These are phyloP conservation scores for Ophiostoma quercus DNA, from an alignment of 2,329 filamentous ascomycete genomes.

Conservation along the genomic window DNA sequence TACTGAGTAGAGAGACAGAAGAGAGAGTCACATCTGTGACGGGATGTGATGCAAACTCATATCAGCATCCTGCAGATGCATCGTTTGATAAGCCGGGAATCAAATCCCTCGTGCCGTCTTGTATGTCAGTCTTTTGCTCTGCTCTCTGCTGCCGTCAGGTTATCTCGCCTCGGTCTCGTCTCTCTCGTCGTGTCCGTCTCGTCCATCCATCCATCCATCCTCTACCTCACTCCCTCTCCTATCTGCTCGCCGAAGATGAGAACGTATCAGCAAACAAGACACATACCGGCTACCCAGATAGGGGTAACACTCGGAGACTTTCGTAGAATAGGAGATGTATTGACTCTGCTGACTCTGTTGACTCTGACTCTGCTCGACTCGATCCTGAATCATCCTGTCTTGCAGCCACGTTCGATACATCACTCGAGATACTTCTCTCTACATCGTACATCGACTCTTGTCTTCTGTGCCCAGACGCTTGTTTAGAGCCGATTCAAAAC, in stretches of 20 bases:
- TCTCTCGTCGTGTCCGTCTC: background rate
- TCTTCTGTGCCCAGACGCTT: background rate
- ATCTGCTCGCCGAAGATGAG: slow-evolving; percentile 1
- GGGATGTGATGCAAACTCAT: background rate
- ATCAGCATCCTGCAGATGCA: background rate
- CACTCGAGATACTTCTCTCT: background rate
- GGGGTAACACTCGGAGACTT: background rate
- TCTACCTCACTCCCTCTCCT: background rate
- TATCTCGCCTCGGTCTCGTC: background rate
- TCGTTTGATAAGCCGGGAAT: background rate
- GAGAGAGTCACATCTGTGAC: slow-evolving; percentile 5
- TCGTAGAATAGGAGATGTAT: background rate
- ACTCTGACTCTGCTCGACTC: background rate
- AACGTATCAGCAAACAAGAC: background rate
- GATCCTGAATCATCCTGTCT: background rate
- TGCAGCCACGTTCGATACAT: background rate
- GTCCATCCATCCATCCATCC: no score
- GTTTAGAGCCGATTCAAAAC: background rate
- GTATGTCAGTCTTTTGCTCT: no score
- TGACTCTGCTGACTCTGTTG: background rate
- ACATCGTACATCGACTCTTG: background rate
- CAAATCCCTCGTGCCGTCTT: background rate
- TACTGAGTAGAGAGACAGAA: background rate
- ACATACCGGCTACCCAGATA: background rate
- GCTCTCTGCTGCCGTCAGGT: no score